A percentile compares a stretch with the other conserved stretches of the same genome.
These are phyloP conservation scores for Chlamydomonas incerta DNA, from an alignment of 139 green algal species.

Conservation along the genomic window DNA sequence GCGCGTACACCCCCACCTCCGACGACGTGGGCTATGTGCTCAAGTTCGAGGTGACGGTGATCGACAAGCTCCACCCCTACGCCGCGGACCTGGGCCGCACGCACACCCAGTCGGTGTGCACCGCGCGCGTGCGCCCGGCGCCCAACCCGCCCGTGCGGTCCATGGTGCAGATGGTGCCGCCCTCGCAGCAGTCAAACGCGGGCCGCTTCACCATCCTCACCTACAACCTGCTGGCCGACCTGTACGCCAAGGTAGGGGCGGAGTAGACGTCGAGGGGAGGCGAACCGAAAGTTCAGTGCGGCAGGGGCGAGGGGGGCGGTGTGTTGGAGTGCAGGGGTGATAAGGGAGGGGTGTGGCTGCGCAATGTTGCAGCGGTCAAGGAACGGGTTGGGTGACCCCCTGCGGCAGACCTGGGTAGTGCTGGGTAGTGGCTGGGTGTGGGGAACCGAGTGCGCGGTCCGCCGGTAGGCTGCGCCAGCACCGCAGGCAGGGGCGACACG, in stretches of 20 bases:
- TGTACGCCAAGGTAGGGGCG: conserved; percentile 98
- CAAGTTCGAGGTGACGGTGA: conserved; percentile 84
- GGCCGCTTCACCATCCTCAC: conserved; percentile 92
- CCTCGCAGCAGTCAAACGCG: conserved; percentile 42
- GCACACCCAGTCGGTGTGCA: conserved; percentile 63
- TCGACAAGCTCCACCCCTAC: conserved; percentile 51
- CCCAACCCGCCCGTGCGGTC: conserved; percentile 76
- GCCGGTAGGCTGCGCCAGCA: no score
- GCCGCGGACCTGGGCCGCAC: conserved; percentile 49
- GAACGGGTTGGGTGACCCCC: no score
- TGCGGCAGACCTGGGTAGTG: no score
- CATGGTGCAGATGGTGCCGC: conserved; percentile 78
- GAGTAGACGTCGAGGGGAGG: no score
- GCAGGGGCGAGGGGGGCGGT: no score
- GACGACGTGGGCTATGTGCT: conserved; percentile 94
- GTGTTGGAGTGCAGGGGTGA: no score
- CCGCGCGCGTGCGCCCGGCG: conserved; percentile 82
- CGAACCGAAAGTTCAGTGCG: no score
- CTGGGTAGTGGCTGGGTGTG: no score
- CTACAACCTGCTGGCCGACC: conserved; percentile 98
- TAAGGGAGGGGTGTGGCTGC: no score
- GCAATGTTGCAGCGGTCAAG: no score
- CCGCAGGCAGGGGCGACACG: no score
- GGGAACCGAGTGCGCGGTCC: no score
- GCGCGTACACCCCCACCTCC: conserved; percentile 80